phyloP scores from a whole-genome alignment of 495 filamentous ascomycete species.

The Xylaria sp. region DNA sequence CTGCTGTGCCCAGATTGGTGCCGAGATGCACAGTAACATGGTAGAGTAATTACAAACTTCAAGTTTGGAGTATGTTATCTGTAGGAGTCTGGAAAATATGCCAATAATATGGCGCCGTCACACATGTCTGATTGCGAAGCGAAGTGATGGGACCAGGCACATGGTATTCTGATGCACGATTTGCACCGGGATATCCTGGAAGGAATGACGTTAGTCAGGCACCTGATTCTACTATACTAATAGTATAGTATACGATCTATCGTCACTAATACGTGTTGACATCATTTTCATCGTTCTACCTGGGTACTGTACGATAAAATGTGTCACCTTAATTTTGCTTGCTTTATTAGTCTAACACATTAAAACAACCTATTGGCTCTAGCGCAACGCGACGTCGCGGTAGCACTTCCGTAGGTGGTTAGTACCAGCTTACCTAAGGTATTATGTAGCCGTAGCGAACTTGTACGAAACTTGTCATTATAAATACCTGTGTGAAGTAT shows the following conservation, averaged over 20 bases:
- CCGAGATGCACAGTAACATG: background rate
- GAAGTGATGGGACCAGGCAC: constrained; percentile 10
- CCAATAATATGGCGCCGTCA: background rate
- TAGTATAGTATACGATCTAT: no score
- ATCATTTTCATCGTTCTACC: background rate
- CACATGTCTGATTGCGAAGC: background rate
- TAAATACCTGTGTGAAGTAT: background rate
- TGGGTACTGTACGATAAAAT: no score
- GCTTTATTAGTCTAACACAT: background rate
- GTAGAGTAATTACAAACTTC: constrained; percentile 4
- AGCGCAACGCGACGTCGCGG: background rate
- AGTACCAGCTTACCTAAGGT: background rate
- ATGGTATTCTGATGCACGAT: constrained; percentile 18
- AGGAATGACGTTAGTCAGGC: constrained; percentile 17
- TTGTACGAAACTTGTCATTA: background rate
- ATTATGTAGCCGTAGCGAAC: background rate
- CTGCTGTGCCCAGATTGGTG: background rate
- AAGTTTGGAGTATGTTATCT: no score
- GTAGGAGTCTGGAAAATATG: background rate
- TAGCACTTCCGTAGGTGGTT: background rate
- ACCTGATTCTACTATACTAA: constrained; percentile 5
- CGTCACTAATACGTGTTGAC: constrained; percentile 9
- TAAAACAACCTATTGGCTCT: background rate
- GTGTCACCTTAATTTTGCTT: constrained; percentile 9
- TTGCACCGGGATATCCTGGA: constrained; percentile 20